Evolutionary conservation across 495 filamentous ascomycete species (phyloP).

Genomic region (Physcia stellaris): DNA sequence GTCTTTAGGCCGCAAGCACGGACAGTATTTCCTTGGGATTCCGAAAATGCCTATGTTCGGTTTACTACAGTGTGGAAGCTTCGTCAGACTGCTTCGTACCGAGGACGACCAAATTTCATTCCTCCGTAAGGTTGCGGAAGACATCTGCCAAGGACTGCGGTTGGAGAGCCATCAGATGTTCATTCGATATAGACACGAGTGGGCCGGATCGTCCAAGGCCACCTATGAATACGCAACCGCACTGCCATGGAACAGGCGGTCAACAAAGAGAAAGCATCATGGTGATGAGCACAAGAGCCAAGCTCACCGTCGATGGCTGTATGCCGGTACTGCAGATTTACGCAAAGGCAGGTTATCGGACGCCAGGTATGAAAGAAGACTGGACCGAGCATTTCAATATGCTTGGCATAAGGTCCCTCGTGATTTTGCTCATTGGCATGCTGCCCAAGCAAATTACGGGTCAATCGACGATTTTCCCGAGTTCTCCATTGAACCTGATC

Average conservation of each 20-base stretch:
- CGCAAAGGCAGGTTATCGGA: background rate
- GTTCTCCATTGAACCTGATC: background rate
- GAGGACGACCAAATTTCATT: background rate
- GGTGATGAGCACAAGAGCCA: background rate
- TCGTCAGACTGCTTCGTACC: background rate
- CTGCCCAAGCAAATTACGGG: background rate
- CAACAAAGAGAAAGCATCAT: background rate
- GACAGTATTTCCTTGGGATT: constrained; percentile 1
- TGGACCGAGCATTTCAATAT: background rate
- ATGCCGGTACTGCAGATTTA: background rate
- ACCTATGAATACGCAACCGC: constrained; percentile 2
- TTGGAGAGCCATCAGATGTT: constrained; percentile 1
- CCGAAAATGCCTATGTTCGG: constrained; percentile 1
- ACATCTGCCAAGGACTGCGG: background rate
- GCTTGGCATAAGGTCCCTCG: background rate
- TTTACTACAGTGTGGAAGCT: background rate
- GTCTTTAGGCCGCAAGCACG: constrained; percentile 5
- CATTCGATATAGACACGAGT: constrained; percentile 1
- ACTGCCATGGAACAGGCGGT: background rate
- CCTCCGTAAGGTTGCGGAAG: background rate
- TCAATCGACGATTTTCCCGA: background rate
- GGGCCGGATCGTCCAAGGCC: background rate
- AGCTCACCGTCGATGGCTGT: constrained; percentile 2
- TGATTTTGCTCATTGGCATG: background rate
- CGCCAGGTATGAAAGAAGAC: background rate